These are phyloP conservation scores for Aspergillus glaucus DNA, from an alignment of 2,329 filamentous ascomycete genomes.

Conservation along the genomic window DNA sequence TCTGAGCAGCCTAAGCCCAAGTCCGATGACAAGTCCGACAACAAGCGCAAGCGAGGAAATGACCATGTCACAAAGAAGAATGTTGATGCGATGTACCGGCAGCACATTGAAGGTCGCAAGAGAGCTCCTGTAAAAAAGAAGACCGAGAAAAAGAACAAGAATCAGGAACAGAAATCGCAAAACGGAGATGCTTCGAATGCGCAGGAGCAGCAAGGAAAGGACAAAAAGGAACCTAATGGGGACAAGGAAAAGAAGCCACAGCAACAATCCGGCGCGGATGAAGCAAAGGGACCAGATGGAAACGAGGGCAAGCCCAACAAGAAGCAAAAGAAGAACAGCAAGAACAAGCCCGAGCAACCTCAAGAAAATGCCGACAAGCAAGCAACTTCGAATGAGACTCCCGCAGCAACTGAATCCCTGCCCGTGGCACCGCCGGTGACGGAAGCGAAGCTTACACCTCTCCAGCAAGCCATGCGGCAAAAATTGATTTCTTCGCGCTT, in stretches of 20 bases:
- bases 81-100: conserved; percentile 70
- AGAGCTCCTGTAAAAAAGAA: conserved; percentile 29
- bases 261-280: conserved; percentile 10
- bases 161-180: conserved; percentile 21
- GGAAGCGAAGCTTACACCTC: conserved; percentile 68
- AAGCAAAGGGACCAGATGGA: conserved; percentile 12
- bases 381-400: conserved; percentile 6
- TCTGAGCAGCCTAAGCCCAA: conserved; percentile 48
- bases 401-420: conserved; percentile 11
- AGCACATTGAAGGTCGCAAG: conserved; percentile 65
- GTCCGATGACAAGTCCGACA: conserved; percentile 39
- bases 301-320: conserved; percentile 17
- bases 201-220: conserved; percentile 21
- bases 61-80: conserved; percentile 59
- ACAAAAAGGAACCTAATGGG: conserved; percentile 20
- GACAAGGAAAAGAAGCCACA: conserved; percentile 14
- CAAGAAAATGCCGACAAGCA: conserved; percentile 11
- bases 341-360: conserved; percentile 18
- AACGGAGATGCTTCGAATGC: conserved; percentile 13
- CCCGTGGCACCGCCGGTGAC: conserved; percentile 38
- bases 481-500: conserved; percentile 94
- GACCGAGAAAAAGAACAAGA: conserved; percentile 23
- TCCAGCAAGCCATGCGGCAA: conserved; percentile 88
- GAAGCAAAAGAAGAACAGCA: conserved; percentile 27
- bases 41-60: conserved; percentile 48